Evolutionary conservation across 495 filamentous ascomycete species (phyloP), one percentile per base, ranked within the genome.

Genomic region (Penicillium daleae): DNA sequence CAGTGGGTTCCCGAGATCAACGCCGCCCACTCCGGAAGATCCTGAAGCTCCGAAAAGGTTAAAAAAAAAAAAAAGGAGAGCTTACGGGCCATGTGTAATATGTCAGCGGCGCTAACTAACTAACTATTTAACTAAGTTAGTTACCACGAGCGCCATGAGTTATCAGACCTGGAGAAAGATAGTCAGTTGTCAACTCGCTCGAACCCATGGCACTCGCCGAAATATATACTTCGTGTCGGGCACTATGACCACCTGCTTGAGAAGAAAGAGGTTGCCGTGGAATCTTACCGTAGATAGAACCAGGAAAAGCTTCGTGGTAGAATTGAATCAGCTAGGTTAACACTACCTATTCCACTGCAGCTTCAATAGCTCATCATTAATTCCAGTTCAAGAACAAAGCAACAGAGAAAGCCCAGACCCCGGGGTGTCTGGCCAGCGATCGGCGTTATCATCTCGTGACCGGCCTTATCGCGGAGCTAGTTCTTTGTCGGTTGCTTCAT

Each of bases 381-480:
- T 4, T 8, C n/a, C 21, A 9, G 6, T 0, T 9, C 2, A 21
- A 46, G 8, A 24, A 24, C 40, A 46, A 46, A 22, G 42, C 42
- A 46, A 46, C 7, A n/a, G n/a, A n/a, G n/a, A n/a, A n/a, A n/a
- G n/a, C n/a, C n/a, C n/a, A 46, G 35, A 44, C 19, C 59, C 51
- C 21, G 31, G 50, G n/a, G 29, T 24, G 19, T 51, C 33, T 9
- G 7, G 27, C 4, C 13, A n/a, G 13, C 44, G 56, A 61, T 52
- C 48, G 24, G 39, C 37, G 49, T 61, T 67, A 67, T 63, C 65
- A 40, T 33, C 66, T 22, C 66, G 66, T 68, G 66, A 68, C 62
- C 21, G 12, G 19, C 15, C 55, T 68, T 68, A 68, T 68, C 66
- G 52, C 44, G 53, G 53, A 68, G 61, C 65, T 67, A 12, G 21